These are phyloP conservation scores for Rhizophora apiculata DNA, from an alignment of 345 rosid species.

Conservation along the genomic window DNA sequence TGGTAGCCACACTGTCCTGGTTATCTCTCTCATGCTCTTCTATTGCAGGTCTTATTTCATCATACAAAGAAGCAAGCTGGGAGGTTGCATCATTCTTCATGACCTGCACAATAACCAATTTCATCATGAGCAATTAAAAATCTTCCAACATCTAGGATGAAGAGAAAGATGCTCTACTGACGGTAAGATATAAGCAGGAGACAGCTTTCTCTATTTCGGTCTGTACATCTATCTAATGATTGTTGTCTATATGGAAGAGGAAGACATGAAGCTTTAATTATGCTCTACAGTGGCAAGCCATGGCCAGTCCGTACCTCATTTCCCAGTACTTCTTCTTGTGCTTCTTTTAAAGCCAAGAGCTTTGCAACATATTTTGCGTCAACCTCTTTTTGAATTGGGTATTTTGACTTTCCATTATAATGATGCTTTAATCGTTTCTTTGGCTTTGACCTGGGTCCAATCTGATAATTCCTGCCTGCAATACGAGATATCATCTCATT, in stretches of 20 bases:
- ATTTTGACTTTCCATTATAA: slow-evolving; percentile 52
- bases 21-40: slow-evolving; percentile 96
- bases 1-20: slow-evolving; percentile 87
- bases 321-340: slow-evolving; percentile 65
- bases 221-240: neutral
- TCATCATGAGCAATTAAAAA: neutral
- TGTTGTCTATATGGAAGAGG: neutral
- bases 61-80: slow-evolving; percentile 54
- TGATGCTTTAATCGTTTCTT: slow-evolving; percentile 54
- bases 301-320: slow-evolving; percentile 49
- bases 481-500: slow-evolving; percentile 54
- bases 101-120: slow-evolving; percentile 44
- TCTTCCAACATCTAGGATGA: neutral
- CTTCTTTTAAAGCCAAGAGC: slow-evolving; percentile 57
- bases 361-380: slow-evolving; percentile 56
- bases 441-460: slow-evolving; percentile 38
- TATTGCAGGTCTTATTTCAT: slow-evolving; percentile 84
- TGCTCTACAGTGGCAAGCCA: neutral
- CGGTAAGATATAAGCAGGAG: neutral
- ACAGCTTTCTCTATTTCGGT: neutral
- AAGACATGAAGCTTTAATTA: neutral
- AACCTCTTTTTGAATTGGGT: slow-evolving; percentile 42
- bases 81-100: slow-evolving; percentile 61
- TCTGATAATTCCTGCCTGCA: slow-evolving; percentile 42
- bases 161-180: neutral